A percentile compares a stretch with the other conserved stretches of the same genome.
Evolutionary conservation across 2,329 filamentous ascomycete species (phyloP).

Genomic region (Leptographium flavum): DNA sequence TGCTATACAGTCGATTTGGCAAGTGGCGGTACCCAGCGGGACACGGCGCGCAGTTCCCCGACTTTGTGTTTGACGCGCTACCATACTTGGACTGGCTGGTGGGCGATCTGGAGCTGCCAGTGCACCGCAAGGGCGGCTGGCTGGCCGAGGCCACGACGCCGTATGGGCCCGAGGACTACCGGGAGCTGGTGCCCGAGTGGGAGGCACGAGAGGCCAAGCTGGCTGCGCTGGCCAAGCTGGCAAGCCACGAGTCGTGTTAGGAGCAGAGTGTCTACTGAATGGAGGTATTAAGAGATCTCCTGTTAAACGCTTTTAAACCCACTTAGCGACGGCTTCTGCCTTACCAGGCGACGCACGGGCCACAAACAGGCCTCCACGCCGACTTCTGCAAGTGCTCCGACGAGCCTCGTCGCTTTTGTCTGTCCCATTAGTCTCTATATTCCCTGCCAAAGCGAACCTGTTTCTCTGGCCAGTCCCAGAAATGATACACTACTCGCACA

Average conservation of each 20-base stretch:
- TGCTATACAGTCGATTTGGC: constrained; percentile 54
- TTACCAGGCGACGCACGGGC: no score
- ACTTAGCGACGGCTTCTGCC: no score
- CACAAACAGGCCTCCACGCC: no score
- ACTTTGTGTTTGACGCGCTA: constrained; percentile 63
- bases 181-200: constrained; percentile 35
- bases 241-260: background rate
- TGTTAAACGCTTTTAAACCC: no score
- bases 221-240: constrained; percentile 10
- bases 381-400: no score
- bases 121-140: constrained; percentile 38
- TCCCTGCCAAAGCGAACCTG: no score
- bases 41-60: constrained; percentile 46
- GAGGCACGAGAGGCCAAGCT: constrained; percentile 11
- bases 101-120: constrained; percentile 47
- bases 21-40: constrained; percentile 55
- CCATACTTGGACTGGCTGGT: constrained; percentile 60
- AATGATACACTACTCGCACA: no score
- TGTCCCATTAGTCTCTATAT: no score
- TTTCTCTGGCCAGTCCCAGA: no score
- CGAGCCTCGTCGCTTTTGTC: no score
- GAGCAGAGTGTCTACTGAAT: background rate
- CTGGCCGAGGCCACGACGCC: constrained; percentile 37
- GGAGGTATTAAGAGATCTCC: no score
- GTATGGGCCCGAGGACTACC: constrained; percentile 47